Conservation (phyloP, 73 alveolate genomes). For the Tetrahymena borealis region DNA sequence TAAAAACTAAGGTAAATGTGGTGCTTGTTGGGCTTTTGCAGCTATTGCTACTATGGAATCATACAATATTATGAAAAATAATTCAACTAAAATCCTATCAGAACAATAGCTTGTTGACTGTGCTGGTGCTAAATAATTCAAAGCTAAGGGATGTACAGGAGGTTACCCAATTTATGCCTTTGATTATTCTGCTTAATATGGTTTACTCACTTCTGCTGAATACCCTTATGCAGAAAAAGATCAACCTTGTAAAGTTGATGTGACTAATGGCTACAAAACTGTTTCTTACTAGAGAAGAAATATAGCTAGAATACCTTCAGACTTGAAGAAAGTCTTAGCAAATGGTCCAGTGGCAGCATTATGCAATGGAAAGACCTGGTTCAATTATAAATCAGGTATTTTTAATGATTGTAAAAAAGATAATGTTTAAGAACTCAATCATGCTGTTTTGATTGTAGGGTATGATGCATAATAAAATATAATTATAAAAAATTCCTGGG, state of each 20-base stretch:
- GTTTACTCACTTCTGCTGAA: too few species aligned
- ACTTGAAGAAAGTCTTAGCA: background rate
- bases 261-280: too few species aligned
- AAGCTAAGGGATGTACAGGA: conserved; percentile 48
- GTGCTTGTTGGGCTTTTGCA: conserved; percentile 84
- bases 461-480: background rate
- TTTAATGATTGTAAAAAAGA: background rate
- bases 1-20: conserved; percentile 71
- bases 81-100: conserved; percentile 19
- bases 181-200: conserved; percentile 14
- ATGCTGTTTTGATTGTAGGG: background rate
- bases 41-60: conserved; percentile 73
- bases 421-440: background rate
- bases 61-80: conserved; percentile 32
- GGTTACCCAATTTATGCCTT: conserved; percentile 19
- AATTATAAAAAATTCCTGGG: background rate
- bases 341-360: background rate
- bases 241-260: too few species aligned
- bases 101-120: conserved; percentile 70
- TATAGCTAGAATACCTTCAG: background rate
- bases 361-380: background rate
- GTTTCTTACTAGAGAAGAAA: too few species aligned
- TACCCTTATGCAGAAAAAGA: too few species aligned
- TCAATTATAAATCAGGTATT: background rate
- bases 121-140: conserved; percentile 24